Percentiles rank a stretch among this genome's conserved stretches.
phyloP scores from a whole-genome alignment of 305 asterid species.

The Rubia peregrina region DNA sequence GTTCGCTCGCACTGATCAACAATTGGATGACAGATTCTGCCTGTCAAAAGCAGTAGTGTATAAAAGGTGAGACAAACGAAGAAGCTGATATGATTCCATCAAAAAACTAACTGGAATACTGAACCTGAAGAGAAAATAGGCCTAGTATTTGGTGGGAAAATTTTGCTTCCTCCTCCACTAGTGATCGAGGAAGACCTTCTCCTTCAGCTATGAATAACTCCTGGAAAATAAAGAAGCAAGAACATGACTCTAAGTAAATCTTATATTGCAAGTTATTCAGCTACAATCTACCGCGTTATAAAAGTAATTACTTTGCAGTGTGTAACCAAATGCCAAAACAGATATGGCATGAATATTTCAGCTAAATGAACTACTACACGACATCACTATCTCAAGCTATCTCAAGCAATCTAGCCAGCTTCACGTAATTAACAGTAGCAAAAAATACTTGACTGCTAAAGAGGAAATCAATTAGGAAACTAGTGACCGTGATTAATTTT shows the following conservation, averaged over 20 bases:
- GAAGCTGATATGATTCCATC: neutral
- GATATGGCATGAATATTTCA: neutral
- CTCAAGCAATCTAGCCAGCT: too few species aligned
- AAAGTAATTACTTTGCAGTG: neutral
- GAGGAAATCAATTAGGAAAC: neutral
- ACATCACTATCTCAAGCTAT: too few species aligned
- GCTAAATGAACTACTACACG: neutral
- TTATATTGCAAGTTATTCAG: neutral
- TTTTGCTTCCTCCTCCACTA: constrained; percentile 77
- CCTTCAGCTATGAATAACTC: constrained; percentile 96
- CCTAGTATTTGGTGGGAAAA: constrained; percentile 59
- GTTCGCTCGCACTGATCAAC: constrained; percentile 75
- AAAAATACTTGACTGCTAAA: neutral
- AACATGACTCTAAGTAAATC: neutral
- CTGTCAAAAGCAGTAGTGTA: constrained; percentile 34
- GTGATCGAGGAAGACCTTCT: constrained; percentile 92
- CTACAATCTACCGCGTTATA: neutral
- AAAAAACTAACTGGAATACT: constrained; percentile 17
- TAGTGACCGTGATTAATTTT: neutral
- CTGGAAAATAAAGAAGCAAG: constrained; percentile 39
- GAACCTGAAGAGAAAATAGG: constrained; percentile 72
- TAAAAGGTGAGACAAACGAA: constrained; percentile 16
- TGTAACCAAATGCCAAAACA: neutral
- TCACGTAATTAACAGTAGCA: neutral
- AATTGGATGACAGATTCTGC: constrained; percentile 68